Conservation (phyloP, 768 basidiomycete species). For the Xerocomellus intermedius region DNA sequence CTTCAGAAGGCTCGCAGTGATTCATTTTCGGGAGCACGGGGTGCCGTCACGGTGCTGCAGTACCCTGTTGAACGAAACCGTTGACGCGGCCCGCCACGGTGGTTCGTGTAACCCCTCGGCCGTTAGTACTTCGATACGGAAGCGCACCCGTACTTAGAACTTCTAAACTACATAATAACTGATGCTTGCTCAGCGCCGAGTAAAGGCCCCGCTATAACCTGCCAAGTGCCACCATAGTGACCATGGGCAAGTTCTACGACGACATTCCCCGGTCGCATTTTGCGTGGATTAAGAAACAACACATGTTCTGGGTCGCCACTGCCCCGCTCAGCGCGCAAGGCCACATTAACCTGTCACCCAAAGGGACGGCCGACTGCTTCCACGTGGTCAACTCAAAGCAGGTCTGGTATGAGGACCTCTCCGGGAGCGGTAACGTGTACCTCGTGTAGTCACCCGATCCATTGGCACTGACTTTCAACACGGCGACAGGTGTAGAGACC, state of each 20-base stretch:
- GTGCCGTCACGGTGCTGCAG: no score
- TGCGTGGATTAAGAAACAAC: conserved; percentile 60
- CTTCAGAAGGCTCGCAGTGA: no score
- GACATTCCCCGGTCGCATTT: conserved; percentile 54
- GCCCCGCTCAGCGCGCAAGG: conserved; percentile 58
- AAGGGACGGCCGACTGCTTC: conserved; percentile 64
- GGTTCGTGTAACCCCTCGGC: no score
- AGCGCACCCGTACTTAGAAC: no score
- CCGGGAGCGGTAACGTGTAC: conserved; percentile 54
- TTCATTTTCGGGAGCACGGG: no score
- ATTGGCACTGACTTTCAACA: background rate
- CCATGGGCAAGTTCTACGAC: conserved; percentile 59
- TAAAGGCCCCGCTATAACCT: no score
- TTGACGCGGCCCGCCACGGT: no score
- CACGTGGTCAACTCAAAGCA: conserved; percentile 51
- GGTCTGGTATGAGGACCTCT: conserved; percentile 75
- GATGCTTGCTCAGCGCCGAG: no score
- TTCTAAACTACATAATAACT: no score
- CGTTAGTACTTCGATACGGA: no score
- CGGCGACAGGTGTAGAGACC: conserved; percentile 50
- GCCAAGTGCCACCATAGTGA: background rate
- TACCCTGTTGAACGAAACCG: no score
- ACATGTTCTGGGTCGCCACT: conserved; percentile 71
- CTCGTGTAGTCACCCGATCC: background rate
- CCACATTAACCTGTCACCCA: conserved; percentile 68